Evolutionary conservation across 2,329 filamentous ascomycete genomes (phyloP).

Genomic region (Xylaria multiplex): DNA sequence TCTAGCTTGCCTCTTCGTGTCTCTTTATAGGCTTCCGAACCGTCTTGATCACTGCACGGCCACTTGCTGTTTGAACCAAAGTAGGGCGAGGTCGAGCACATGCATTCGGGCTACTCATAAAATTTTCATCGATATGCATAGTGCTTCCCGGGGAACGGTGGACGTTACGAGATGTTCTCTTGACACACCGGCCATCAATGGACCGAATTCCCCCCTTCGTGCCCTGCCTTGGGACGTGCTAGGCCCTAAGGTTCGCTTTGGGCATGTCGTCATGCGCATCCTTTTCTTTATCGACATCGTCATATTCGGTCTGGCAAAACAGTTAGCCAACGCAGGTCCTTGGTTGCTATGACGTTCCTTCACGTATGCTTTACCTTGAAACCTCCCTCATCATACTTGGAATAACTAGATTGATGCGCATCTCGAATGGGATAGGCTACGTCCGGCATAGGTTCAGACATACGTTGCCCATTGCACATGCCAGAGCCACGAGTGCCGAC

Average conservation of each 20-base stretch:
- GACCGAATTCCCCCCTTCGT: background rate
- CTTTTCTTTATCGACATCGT: background rate
- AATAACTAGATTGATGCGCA: background rate
- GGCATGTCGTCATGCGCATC: background rate
- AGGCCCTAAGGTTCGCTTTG: background rate
- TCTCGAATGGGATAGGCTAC: background rate
- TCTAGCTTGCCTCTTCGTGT: background rate
- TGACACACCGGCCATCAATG: background rate
- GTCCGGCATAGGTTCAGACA: background rate
- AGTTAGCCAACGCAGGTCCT: constrained; percentile 4
- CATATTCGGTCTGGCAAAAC: background rate
- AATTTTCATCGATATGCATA: background rate
- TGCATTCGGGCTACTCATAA: background rate
- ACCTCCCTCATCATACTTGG: background rate
- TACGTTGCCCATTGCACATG: background rate
- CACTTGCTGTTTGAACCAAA: constrained; percentile 18
- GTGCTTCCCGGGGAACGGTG: background rate
- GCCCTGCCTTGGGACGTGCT: background rate
- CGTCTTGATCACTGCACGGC: constrained; percentile 17
- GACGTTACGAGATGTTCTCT: background rate
- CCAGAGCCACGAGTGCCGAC: background rate
- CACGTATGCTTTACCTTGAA: constrained; percentile 10
- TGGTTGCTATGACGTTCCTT: background rate
- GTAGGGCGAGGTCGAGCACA: constrained; percentile 10
- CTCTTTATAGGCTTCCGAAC: background rate